Evolutionary conservation across 2,329 filamentous ascomycete species (phyloP).

Genomic region (Claviceps humidiphila): DNA sequence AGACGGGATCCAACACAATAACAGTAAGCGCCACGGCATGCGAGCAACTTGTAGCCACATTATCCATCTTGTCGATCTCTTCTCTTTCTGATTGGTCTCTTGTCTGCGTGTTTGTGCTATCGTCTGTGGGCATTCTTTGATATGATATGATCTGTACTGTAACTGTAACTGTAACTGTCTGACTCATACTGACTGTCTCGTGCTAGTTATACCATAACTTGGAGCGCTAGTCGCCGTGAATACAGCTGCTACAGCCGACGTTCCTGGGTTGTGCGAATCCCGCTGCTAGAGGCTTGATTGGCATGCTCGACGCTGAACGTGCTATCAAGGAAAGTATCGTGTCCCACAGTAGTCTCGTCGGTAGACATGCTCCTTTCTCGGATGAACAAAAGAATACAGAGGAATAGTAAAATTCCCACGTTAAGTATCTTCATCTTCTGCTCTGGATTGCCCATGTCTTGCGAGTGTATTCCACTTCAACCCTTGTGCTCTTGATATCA

Average conservation of each 20-base stretch:
- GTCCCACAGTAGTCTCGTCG: constrained; percentile 19
- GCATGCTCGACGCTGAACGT: constrained; percentile 24
- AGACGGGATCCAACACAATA: constrained; percentile 15
- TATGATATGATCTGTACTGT: constrained; percentile 12
- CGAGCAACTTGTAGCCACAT: constrained; percentile 2
- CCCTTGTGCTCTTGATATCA: constrained; percentile 1
- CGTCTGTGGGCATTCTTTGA: constrained; percentile 38
- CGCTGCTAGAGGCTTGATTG: constrained; percentile 17
- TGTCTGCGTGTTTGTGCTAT: constrained; percentile 47
- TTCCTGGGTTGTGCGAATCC: constrained; percentile 25
- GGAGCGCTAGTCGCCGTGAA: constrained; percentile 46
- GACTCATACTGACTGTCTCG: constrained; percentile 22
- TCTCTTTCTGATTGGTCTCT: constrained; percentile 12
- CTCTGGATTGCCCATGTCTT: neutral
- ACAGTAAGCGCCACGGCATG: constrained; percentile 19
- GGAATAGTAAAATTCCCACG: neutral
- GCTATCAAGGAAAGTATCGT: constrained; percentile 29
- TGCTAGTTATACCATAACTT: constrained; percentile 56
- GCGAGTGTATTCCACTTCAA: neutral
- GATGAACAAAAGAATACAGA: constrained; percentile 7
- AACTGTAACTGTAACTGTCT: constrained; percentile 17
- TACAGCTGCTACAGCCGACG: constrained; percentile 34
- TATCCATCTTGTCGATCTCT: constrained; percentile 29
- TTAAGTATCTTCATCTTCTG: neutral
- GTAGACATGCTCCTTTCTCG: constrained; percentile 18